phyloP scores from a whole-genome alignment of 2,329 filamentous ascomycete genomes.

The Rhexocercosporidium sp. region DNA sequence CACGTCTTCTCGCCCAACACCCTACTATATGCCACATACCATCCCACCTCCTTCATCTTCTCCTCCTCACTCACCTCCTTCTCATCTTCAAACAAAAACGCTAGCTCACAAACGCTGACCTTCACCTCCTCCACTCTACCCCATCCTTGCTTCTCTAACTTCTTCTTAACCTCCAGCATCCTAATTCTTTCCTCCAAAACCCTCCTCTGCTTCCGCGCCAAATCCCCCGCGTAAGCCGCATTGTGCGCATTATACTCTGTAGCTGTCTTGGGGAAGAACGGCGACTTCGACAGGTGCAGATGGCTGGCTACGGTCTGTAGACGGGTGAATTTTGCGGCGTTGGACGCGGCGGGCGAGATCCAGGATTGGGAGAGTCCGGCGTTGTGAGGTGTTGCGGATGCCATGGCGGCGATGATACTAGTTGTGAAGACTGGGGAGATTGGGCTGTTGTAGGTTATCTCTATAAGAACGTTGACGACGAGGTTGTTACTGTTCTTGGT shows the following conservation, averaged over 20 bases:
- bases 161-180: background rate
- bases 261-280: background rate
- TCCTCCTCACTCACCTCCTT: background rate
- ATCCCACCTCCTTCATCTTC: background rate
- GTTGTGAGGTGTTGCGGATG: background rate
- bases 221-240: background rate
- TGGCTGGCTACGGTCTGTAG: constrained; percentile 6
- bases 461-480: background rate
- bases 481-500: too few species aligned
- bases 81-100: background rate
- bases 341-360: constrained; percentile 14
- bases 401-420: background rate
- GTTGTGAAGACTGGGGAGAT: background rate
- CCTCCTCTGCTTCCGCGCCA: background rate
- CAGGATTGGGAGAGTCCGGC: constrained; percentile 8
- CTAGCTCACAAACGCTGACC: background rate
- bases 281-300: background rate
- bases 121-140: background rate
- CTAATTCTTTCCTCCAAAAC: background rate
- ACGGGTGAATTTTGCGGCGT: background rate
- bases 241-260: constrained; percentile 1
- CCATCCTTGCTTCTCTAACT: background rate
- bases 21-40: background rate
- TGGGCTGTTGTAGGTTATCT: background rate
- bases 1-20: constrained; percentile 9